Percentiles rank a stretch among this genome's conserved stretches.
Conservation (phyloP, 2,329 filamentous ascomycete genomes). For the Trichophyton benhamiae region DNA sequence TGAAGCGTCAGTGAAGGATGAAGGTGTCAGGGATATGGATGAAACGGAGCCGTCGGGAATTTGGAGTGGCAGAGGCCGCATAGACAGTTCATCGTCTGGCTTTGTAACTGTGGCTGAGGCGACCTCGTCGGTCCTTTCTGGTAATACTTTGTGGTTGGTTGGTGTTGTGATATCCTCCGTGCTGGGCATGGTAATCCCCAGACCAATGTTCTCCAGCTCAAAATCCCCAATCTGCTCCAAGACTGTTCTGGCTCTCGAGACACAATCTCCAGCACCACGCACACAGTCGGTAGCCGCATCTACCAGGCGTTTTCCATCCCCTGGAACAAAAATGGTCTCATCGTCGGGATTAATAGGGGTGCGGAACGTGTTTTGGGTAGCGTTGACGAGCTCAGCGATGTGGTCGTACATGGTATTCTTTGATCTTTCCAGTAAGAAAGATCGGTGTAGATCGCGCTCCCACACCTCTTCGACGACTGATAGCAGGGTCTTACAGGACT, state of each 20-base stretch:
- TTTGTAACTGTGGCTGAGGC: background rate
- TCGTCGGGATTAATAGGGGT: constrained; percentile 54
- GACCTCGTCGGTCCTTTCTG: background rate
- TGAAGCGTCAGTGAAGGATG: constrained; percentile 23
- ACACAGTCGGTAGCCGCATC: constrained; percentile 77
- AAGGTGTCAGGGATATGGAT: constrained; percentile 21
- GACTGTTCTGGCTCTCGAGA: constrained; percentile 70
- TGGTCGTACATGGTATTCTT: constrained; percentile 66
- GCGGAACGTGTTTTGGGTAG: constrained; percentile 66
- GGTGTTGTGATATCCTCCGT: constrained; percentile 5
- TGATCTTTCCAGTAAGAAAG: constrained; percentile 53
- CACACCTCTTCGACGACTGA: constrained; percentile 71
- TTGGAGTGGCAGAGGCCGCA: constrained; percentile 33
- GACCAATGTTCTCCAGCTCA: constrained; percentile 51
- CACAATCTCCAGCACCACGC: constrained; percentile 78
- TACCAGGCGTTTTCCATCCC: constrained; percentile 63
- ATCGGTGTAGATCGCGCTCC: constrained; percentile 58
- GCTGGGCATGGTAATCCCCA: constrained; percentile 35
- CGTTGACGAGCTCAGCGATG: constrained; percentile 66
- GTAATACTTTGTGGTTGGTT: background rate
- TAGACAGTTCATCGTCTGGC: background rate
- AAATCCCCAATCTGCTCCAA: constrained; percentile 87
- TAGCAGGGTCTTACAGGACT: constrained; percentile 67
- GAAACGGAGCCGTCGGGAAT: constrained; percentile 29
- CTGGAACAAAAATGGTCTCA: constrained; percentile 67